Conservation (phyloP, 176 grass and related monocot genomes). For the Hsuehochloa calcarea region DNA sequence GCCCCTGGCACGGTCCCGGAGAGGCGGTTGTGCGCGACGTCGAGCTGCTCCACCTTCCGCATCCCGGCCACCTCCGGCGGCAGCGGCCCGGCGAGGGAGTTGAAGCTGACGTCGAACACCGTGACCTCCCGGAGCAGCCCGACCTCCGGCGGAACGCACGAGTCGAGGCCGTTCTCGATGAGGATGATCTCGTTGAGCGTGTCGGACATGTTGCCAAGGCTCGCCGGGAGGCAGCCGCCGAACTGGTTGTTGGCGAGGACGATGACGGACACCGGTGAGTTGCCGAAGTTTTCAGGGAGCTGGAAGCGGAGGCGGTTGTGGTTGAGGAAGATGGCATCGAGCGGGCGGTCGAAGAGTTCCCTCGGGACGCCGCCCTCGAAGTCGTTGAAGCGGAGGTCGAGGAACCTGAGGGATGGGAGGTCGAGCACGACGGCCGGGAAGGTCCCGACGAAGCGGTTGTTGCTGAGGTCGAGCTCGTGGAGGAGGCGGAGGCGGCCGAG, state of each 20-base stretch:
- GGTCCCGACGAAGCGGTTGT: slow-evolving; percentile 75
- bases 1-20: slow-evolving; percentile 32
- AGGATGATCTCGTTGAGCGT: slow-evolving; percentile 77
- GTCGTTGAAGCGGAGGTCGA: slow-evolving; percentile 84
- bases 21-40: slow-evolving; percentile 62
- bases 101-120: slow-evolving; percentile 73
- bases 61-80: slow-evolving; percentile 48
- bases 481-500: slow-evolving; percentile 63
- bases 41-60: slow-evolving; percentile 59
- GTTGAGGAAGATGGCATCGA: slow-evolving; percentile 95
- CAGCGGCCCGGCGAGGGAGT: slow-evolving; percentile 48
- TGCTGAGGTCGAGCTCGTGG: slow-evolving; percentile 94
- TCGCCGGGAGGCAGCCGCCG: slow-evolving; percentile 56
- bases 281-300: slow-evolving; percentile 71
- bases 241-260: slow-evolving; percentile 65
- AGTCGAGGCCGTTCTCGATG: slow-evolving; percentile 57
- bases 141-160: slow-evolving; percentile 55
- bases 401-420: slow-evolving; percentile 56
- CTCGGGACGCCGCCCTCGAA: slow-evolving; percentile 66
- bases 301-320: slow-evolving; percentile 62
- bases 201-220: slow-evolving; percentile 71
- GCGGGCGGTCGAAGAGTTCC: slow-evolving; percentile 58
- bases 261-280: slow-evolving; percentile 67
- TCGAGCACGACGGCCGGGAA: slow-evolving; percentile 77
- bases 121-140: slow-evolving; percentile 57